phyloP scores from a whole-genome alignment of 208 protist species.

The Trichomonas gallinae region DNA sequence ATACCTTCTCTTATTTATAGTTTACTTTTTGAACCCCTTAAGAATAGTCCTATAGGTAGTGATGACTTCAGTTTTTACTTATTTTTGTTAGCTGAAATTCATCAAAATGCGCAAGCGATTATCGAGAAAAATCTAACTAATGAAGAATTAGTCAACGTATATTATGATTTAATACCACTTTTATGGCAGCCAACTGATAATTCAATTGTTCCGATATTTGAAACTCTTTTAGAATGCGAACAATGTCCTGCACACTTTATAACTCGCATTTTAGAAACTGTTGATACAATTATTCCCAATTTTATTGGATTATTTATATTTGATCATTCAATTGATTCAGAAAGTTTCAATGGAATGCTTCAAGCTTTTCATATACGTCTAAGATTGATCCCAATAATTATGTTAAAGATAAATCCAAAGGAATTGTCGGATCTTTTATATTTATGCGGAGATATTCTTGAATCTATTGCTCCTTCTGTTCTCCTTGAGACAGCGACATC shows the following conservation, averaged over 20 bases:
- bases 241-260: not conserved
- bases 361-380: not conserved
- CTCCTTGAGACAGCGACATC: not conserved
- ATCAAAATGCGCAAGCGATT: not conserved
- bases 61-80: not conserved
- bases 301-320: not conserved
- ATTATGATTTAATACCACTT: not conserved
- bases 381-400: not conserved
- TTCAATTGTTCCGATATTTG: not conserved
- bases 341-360: not conserved
- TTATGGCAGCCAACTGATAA: not conserved
- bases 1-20: not conserved
- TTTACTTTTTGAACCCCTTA: not conserved
- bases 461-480: not conserved
- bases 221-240: not conserved
- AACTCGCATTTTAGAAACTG: not conserved
- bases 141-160: not conserved
- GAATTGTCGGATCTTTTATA: not conserved
- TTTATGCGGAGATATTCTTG: not conserved
- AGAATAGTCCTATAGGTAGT: not conserved
- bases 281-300: not conserved
- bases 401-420: not conserved
- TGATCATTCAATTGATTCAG: not conserved
- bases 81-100: not conserved
- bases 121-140: not conserved